These are phyloP conservation scores for Hymenoscyphus linearis DNA, from an alignment of 2,329 filamentous ascomycete species.

Conservation along the genomic window DNA sequence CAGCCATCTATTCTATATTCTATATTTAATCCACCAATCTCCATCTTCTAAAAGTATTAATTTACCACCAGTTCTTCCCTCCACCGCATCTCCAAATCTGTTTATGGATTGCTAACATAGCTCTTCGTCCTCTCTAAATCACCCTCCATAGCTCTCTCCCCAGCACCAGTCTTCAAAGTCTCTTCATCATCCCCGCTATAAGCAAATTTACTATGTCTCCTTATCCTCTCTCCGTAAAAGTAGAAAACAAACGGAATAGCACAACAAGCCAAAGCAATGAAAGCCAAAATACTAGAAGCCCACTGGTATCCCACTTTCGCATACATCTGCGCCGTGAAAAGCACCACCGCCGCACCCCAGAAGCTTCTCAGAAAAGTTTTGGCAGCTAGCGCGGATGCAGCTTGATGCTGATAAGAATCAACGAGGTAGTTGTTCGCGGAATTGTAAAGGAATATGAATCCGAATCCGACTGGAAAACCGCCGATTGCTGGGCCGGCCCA, in stretches of 20 bases:
- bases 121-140: conserved; percentile 25
- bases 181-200: conserved; percentile 56
- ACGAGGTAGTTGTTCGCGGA: conserved; percentile 54
- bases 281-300: conserved; percentile 7
- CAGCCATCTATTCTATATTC: not conserved
- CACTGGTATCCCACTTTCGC: conserved; percentile 47
- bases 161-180: conserved; percentile 13
- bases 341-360: conserved; percentile 72
- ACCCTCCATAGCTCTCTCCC: conserved; percentile 9
- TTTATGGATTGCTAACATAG: conserved; percentile 26
- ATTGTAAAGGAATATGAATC: conserved; percentile 63
- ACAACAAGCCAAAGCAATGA: conserved; percentile 49
- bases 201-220: conserved; percentile 65
- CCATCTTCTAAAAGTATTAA: not conserved
- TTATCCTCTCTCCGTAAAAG: conserved; percentile 66
- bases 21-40: not conserved
- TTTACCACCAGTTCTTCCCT: not conserved
- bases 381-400: conserved; percentile 73
- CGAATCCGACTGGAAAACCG: conserved; percentile 54
- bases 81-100: not conserved
- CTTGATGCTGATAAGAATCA: conserved; percentile 66
- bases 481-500: conserved; percentile 56
- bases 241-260: conserved; percentile 81
- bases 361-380: conserved; percentile 76
- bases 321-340: conserved; percentile 71